A percentile compares a stretch with the other conserved stretches of the same genome.
Conservation (phyloP, 2,329 filamentous ascomycete species). For the Monosporascus sp. region DNA sequence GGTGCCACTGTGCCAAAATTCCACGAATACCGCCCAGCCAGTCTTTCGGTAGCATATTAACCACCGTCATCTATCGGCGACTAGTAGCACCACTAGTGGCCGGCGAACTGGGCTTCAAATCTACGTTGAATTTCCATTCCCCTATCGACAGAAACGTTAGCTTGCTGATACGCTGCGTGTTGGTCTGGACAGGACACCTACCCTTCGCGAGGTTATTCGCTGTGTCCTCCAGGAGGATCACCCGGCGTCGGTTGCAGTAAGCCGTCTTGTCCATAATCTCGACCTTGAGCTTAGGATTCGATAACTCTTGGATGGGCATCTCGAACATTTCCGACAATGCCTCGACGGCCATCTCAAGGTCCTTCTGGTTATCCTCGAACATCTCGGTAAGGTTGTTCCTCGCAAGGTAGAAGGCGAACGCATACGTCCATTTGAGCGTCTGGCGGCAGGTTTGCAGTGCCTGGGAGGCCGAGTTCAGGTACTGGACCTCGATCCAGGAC, state of each 20-base stretch:
- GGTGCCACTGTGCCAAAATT: background rate
- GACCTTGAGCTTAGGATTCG: slow-evolving; percentile 85
- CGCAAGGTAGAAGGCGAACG: slow-evolving; percentile 95
- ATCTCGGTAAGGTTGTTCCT: slow-evolving; percentile 95
- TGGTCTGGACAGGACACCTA: slow-evolving; percentile 40
- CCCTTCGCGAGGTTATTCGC: slow-evolving; percentile 86
- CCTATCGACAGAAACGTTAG: slow-evolving; percentile 11
- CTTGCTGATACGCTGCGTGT: background rate
- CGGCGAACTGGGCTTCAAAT: slow-evolving; percentile 19
- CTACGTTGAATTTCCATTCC: slow-evolving; percentile 28
- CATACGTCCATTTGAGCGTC: slow-evolving; percentile 98
- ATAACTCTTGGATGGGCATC: slow-evolving; percentile 83
- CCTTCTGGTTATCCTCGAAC: slow-evolving; percentile 98
- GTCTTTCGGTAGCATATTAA: background rate
- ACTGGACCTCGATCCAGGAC: slow-evolving; percentile 99
- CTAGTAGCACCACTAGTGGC: slow-evolving; percentile 6
- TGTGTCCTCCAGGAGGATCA: slow-evolving; percentile 87
- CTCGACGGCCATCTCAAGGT: slow-evolving; percentile 95
- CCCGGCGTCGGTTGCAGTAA: slow-evolving; percentile 87
- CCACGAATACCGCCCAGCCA: background rate
- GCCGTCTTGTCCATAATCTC: slow-evolving; percentile 98
- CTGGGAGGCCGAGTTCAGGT: slow-evolving; percentile 87
- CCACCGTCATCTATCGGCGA: background rate
- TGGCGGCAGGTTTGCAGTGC: slow-evolving; percentile 95
- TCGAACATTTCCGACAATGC: slow-evolving; percentile 99